A percentile compares a stretch with the other conserved stretches of the same genome.
These are phyloP conservation scores for Cercospora janseana DNA, from an alignment of 2,329 filamentous ascomycete genomes.

Conservation along the genomic window DNA sequence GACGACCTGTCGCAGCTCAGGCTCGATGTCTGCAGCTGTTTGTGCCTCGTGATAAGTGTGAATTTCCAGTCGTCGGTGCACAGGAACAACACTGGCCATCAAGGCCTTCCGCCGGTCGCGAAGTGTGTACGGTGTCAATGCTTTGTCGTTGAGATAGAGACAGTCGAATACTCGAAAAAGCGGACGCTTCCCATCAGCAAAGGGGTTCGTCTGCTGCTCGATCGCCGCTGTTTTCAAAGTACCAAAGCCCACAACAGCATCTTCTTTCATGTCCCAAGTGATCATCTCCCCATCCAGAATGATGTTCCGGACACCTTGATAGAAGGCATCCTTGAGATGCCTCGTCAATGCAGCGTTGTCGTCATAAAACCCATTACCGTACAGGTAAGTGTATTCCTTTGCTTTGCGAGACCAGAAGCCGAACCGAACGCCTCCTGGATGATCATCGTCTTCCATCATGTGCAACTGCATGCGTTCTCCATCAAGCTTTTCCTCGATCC, in stretches of 20 bases:
- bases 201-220: slow-evolving; percentile 72
- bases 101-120: slow-evolving; percentile 76
- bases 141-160: slow-evolving; percentile 77
- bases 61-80: slow-evolving; percentile 77
- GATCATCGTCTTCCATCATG: slow-evolving; percentile 68
- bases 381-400: slow-evolving; percentile 94
- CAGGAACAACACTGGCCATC: slow-evolving; percentile 64
- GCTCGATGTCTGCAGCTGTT: slow-evolving; percentile 71
- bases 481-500: slow-evolving; percentile 97
- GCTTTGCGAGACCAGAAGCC: slow-evolving; percentile 93
- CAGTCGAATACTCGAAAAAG: slow-evolving; percentile 89
- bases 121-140: slow-evolving; percentile 78
- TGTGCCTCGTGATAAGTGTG: slow-evolving; percentile 69
- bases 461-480: slow-evolving; percentile 97
- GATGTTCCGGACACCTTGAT: slow-evolving; percentile 72
- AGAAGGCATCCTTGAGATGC: slow-evolving; percentile 75
- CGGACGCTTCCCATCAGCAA: slow-evolving; percentile 65
- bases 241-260: slow-evolving; percentile 85
- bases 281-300: slow-evolving; percentile 99
- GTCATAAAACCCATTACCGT: slow-evolving; percentile 74
- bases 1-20: slow-evolving; percentile 75
- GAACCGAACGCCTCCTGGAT: slow-evolving; percentile 71
- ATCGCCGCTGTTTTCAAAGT: slow-evolving; percentile 89
- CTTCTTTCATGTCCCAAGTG: slow-evolving; percentile 85
- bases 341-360: slow-evolving; percentile 74